These are phyloP conservation scores for Pseudopediastrum boryanum DNA, from an alignment of 139 green algal genomes.

Conservation along the genomic window DNA sequence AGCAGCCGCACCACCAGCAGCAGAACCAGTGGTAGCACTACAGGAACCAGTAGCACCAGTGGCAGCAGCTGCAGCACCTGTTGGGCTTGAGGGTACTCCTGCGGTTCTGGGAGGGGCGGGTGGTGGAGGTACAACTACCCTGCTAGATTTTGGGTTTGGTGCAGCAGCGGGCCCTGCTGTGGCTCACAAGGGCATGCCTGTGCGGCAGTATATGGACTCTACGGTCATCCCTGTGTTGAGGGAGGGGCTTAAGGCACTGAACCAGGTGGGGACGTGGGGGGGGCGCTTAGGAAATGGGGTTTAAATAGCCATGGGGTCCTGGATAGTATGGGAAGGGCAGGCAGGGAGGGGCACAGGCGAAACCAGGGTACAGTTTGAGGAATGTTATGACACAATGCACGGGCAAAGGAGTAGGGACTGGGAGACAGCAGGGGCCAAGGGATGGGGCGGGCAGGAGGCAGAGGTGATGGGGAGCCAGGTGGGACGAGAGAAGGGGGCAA, in stretches of 20 bases:
- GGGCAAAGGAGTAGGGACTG: too few species aligned
- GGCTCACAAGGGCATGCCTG: slow-evolving; percentile 44
- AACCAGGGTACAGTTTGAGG: too few species aligned
- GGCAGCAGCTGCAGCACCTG: slow-evolving; percentile 6
- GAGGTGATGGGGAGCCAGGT: too few species aligned
- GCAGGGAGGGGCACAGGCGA: too few species aligned
- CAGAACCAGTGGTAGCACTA: neutral
- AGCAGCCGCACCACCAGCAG: neutral
- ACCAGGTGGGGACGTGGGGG: too few species aligned
- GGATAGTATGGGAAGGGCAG: too few species aligned
- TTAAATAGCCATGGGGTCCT: too few species aligned
- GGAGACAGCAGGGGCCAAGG: too few species aligned
- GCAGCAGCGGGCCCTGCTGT: slow-evolving; percentile 20
- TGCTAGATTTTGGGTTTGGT: slow-evolving; percentile 39
- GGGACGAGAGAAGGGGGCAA: too few species aligned
- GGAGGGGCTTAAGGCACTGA: slow-evolving; percentile 60
- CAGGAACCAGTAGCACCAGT: neutral
- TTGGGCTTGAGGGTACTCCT: neutral
- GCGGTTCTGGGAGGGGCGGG: neutral
- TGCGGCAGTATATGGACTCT: slow-evolving; percentile 66
- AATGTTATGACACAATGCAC: too few species aligned
- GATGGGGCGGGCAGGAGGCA: too few species aligned
- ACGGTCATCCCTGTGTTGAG: slow-evolving; percentile 65
- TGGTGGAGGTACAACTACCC: neutral
- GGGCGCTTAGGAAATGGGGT: too few species aligned